phyloP scores from a whole-genome alignment of 805 yeast species.

The Nakazawaea ernobii region DNA sequence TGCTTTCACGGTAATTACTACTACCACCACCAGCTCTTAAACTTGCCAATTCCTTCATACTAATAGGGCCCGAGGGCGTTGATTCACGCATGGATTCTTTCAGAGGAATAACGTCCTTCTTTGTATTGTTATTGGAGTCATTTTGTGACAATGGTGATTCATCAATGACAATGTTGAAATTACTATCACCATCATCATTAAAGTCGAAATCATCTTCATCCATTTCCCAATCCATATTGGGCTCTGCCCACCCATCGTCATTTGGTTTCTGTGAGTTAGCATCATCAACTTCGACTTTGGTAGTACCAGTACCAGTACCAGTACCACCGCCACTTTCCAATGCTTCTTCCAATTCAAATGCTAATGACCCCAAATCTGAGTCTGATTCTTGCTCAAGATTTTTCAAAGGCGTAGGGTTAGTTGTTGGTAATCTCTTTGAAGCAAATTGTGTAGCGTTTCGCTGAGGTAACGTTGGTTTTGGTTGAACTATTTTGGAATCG shows the following conservation, averaged over 20 bases:
- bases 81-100: background rate
- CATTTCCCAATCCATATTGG: constrained; percentile 11
- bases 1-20: background rate
- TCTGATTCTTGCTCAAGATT: constrained; percentile 9
- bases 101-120: background rate
- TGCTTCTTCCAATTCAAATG: constrained; percentile 21
- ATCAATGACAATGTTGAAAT: constrained; percentile 4
- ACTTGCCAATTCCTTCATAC: constrained; percentile 11
- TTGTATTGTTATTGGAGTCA: background rate
- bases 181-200: background rate
- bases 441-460: constrained; percentile 13
- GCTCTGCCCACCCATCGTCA: constrained; percentile 10
- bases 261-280: background rate
- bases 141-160: constrained; percentile 2
- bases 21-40: background rate
- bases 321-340: constrained; percentile 9
- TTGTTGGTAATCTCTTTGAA: constrained; percentile 7
- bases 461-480: constrained; percentile 17
- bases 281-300: background rate
- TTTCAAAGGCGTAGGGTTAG: background rate
- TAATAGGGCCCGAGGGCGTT: constrained; percentile 10
- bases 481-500: constrained; percentile 14
- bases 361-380: constrained; percentile 19
- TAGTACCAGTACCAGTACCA: no score
- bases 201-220: constrained; percentile 8